Percentiles rank a stretch among this genome's conserved stretches.
These are phyloP conservation scores for Aspergillus sp. DNA, from an alignment of 2,329 filamentous ascomycete genomes.

Conservation along the genomic window DNA sequence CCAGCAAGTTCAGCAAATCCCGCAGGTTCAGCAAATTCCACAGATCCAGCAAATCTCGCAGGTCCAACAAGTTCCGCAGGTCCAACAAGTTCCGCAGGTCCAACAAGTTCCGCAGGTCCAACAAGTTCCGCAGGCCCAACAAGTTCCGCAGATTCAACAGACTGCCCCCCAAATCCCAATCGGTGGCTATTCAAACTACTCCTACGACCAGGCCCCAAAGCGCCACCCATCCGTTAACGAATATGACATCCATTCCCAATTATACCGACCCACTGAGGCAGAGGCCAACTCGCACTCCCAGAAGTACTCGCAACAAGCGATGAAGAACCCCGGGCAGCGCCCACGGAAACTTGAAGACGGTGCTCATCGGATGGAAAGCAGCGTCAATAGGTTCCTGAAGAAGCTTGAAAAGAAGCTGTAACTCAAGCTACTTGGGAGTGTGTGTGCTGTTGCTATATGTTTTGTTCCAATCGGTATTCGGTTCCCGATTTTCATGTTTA, in stretches of 20 bases:
- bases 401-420: slow-evolving; percentile 40
- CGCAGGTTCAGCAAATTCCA: not conserved
- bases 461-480: not conserved
- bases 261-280: slow-evolving; percentile 42
- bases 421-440: not conserved
- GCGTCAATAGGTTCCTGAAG: slow-evolving; percentile 42
- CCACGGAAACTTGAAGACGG: slow-evolving; percentile 35
- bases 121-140: slow-evolving; percentile 12
- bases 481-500: too few species aligned
- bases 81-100: slow-evolving; percentile 7
- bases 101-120: slow-evolving; percentile 5
- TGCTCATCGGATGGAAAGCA: slow-evolving; percentile 35
- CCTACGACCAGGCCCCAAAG: slow-evolving; percentile 32
- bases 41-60: not conserved
- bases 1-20: not conserved
- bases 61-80: not conserved
- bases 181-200: slow-evolving; percentile 39
- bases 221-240: slow-evolving; percentile 20
- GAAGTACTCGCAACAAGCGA: slow-evolving; percentile 27
- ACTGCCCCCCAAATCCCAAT: slow-evolving; percentile 13
- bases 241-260: slow-evolving; percentile 43
- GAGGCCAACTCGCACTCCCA: slow-evolving; percentile 35
- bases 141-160: slow-evolving; percentile 15
- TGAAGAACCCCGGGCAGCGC: slow-evolving; percentile 26
- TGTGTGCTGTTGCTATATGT: not conserved